Evolutionary conservation across 192 early-diverging fungal species (phyloP), one percentile per base, ranked within the genome.

Genomic region (Backusella westeae): DNA sequence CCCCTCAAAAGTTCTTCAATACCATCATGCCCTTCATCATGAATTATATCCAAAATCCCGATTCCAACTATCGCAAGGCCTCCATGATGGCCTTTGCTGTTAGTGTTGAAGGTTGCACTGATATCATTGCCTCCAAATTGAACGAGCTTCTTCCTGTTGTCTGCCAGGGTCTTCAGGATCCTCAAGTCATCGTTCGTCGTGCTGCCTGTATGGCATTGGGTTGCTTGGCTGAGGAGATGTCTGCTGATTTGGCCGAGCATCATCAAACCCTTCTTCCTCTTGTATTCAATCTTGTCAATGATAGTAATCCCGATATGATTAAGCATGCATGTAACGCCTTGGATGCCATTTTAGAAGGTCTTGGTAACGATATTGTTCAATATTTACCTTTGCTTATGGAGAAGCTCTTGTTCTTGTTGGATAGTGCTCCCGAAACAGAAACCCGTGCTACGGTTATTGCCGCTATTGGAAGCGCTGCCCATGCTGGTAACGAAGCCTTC

Each of bases 391-490:
- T 86, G 68, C 77, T 97, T 14, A 95, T 96, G 93, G 87, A 93
- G 77, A 94, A 91, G 75, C 83, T 97, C 36, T 80, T 94, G 19
- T 80, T 86, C 53, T 85, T 96, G 72, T 86, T 95, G 76, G 93
- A 95, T 53, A 82, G 86, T 36, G 89, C 85, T 9, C 59, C 88
- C 14, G 76, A 85, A 35, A 85, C 81, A 34, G 91, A 94, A 73
- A 89, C 94, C 44, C 91, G 91, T 75, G 91, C 90, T 21, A 89
- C 91, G 35, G 93, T 94, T 35, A 87, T 91, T 21, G 93, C 92
- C 17, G 95, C 94, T n/a, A 91, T 97, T 63, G 96, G 96, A n/a
- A 94, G 93, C 69, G 93, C 94, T 15, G 96, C 96, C 32, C 91
- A 95, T 84, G 90, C 95, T 59, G 89, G 94, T 26, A 91, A 90